Percentiles rank a stretch among this genome's conserved stretches.
phyloP scores from a whole-genome alignment of 305 asterid species.

The Fraxinus sp. region DNA sequence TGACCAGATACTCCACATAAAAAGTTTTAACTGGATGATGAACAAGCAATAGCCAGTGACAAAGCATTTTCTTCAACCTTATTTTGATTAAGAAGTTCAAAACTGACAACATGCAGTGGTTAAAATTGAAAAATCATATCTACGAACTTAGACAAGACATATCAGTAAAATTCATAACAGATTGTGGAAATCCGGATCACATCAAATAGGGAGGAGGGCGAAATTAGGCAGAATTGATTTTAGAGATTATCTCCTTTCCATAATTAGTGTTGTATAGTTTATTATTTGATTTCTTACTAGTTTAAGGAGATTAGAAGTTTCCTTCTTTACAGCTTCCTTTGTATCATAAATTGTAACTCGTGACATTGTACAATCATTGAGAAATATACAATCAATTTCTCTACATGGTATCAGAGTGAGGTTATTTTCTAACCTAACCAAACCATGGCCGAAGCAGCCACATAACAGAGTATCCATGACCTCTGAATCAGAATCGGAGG shows the following conservation, averaged over 20 bases:
- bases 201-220: background rate
- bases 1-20: background rate
- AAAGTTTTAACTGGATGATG: background rate
- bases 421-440: background rate
- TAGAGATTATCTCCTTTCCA: background rate
- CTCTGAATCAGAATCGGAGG: background rate
- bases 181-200: background rate
- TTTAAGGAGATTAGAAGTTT: background rate
- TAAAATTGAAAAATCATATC: background rate
- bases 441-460: background rate
- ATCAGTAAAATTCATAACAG: background rate
- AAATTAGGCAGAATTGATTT: background rate
- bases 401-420: background rate
- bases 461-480: background rate
- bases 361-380: background rate
- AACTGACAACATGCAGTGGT: background rate
- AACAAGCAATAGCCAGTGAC: background rate
- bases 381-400: background rate
- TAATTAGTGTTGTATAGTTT: background rate
- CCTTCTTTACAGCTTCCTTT: background rate
- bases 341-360: background rate
- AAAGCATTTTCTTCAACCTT: background rate
- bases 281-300: background rate
- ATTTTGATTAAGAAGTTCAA: background rate
- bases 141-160: background rate